Base-by-base conservation (phyloP, 495 filamentous ascomycete species). In the Trichoderma parareesei region DNA sequence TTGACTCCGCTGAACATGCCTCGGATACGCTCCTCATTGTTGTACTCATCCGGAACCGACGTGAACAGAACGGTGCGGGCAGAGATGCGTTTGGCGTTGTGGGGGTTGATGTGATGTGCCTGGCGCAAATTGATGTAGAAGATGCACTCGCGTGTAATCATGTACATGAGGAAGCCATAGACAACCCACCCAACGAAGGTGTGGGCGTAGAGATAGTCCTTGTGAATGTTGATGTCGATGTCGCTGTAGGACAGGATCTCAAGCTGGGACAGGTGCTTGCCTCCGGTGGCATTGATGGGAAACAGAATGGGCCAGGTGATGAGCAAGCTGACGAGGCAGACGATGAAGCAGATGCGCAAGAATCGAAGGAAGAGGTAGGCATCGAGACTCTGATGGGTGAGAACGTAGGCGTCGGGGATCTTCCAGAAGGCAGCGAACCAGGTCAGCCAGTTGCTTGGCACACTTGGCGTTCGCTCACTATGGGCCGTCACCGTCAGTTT, bases 101-200 rank as follows among this genome's bases (percentile, higher is more conserved):
- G 79, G 16, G 93, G 93, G 44, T 92, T 93, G 65, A 96, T 82
- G 60, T 94, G 81, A 77, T 96, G 97, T 1, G 95, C 94, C 79
- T 98, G 95, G 69, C 93, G 91, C 65, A 98, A 74, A 75, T 96
- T 97, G 83, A 97, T 90, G 75, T 90, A 96, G 83, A 85, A 97
- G 73, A 98, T 88, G 77, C 86, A 88, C 77, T 98, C 94, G 59
- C 95, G 85, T 66, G 93, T 89, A 66, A 98, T 86, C 73, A 93
- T 87, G 72, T 88, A 89, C 77, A 97, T 89, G 69, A 98, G 79
- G 70, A 97, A 94, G 59, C 85, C 85, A 66, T 93, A 87, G 73
- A 92, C 97, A 65, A 90, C 74, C 85, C 88, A 91, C 40, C 82
- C 81, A 66, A 88, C 72, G 67, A 91, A 82, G 40, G 79, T 81